Base-by-base conservation (phyloP, 495 filamentous ascomycete genomes). In the Podospora appendiculata region DNA sequence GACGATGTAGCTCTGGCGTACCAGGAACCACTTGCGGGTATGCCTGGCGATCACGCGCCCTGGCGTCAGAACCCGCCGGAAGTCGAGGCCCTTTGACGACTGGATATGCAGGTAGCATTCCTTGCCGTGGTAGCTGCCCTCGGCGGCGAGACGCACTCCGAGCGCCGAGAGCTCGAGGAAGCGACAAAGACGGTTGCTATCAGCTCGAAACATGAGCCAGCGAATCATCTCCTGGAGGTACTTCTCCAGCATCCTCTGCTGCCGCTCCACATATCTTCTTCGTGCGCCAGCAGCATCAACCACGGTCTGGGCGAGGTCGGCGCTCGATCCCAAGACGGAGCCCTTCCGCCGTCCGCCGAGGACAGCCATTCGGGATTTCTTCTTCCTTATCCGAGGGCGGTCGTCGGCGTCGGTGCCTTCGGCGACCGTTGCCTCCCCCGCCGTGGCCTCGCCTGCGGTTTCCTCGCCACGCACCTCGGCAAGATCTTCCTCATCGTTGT, bases 51-150 rank as follows among this genome's bases (percentile, higher is more conserved):
- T 86, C 55, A 96, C 72, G 52, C 86, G 78, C 19, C 76, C 72
- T 0, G 91, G 89, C 7, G 78, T 89, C 62, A 90, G 78, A 36
- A 89, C 84, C 55, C 85, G 84, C 44, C 90, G 79, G 67, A 94
- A 91, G 64, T 96, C 92, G 45, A 95, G 80, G 13, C 92, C 92
- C 58, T 95, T 94, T 0, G 87, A 84, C 39, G 89, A 93, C 60
- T 90, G 86, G 45, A 97, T 93, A 50, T 94, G 82, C 45, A 97
- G 73, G 59, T 89, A 90, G 9, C 93, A 95, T 71, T 99, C 94
- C 67, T 99, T 99, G 33, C 93, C 93, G 64, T 97, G 94, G 61
- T 95, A 97, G 58, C 89, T 93, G 13, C 89, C 90, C 68, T 99
- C 93, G 7, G 91, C 90, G 41, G 93, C 91, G 46, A 99, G 79